Conservation (phyloP, 1,284 basidiomycete species). For the Singerocomus inundabilis region DNA sequence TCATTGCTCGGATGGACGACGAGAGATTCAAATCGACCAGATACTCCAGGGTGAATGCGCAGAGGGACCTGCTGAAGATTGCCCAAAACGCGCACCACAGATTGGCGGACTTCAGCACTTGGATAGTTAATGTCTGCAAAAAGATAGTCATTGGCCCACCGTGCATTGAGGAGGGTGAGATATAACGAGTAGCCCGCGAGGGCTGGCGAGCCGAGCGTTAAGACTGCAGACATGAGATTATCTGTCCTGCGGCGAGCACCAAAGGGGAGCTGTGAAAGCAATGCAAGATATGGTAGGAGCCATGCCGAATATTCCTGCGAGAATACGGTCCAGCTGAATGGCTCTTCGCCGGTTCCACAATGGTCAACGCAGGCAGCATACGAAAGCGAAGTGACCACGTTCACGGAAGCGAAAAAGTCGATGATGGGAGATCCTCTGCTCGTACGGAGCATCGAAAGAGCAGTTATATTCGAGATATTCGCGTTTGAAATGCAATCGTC, state of each 20-base stretch:
- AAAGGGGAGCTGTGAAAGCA: conserved; percentile 44
- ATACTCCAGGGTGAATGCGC: conserved; percentile 22
- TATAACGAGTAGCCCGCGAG: conserved; percentile 35
- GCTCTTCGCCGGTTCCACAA: conserved; percentile 33
- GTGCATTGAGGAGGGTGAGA: conserved; percentile 32
- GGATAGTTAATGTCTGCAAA: conserved; percentile 26
- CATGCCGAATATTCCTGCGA: conserved; percentile 42
- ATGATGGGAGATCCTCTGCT: conserved; percentile 8
- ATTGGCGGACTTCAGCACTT: conserved; percentile 9
- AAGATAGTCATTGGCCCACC: conserved; percentile 27
- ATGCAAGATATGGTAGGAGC: conserved; percentile 45
- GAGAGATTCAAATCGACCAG: conserved; percentile 30
- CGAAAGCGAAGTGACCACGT: conserved; percentile 13
- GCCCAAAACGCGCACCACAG: conserved; percentile 24
- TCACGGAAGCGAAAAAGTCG: background rate
- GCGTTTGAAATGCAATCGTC: conserved; percentile 1
- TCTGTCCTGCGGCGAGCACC: conserved; percentile 29
- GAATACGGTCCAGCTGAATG: conserved; percentile 40
- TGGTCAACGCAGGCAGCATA: conserved; percentile 30
- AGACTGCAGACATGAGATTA: conserved; percentile 31
- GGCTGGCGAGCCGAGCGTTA: conserved; percentile 35
- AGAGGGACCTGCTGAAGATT: conserved; percentile 34
- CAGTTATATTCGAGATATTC: conserved; percentile 13
- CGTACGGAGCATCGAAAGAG: conserved; percentile 17
- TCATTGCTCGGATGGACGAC: conserved; percentile 35